These are phyloP conservation scores for Cladosporium velox DNA, from an alignment of 2,329 filamentous ascomycete genomes.

Conservation along the genomic window DNA sequence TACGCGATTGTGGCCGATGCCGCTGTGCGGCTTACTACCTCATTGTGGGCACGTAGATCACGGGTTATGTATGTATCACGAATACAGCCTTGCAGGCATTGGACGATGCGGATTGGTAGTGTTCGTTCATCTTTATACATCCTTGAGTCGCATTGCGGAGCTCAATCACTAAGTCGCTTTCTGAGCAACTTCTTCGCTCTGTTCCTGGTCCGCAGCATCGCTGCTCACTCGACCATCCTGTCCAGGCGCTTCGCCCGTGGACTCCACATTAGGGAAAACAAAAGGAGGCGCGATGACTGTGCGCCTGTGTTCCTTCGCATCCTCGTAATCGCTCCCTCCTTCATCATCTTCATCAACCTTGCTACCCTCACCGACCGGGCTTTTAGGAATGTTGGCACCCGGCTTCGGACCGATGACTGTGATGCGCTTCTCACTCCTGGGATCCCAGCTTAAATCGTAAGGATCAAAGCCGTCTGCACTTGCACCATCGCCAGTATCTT, in stretches of 20 bases:
- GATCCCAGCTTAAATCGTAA: constrained; percentile 19
- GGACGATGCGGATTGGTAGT: background rate
- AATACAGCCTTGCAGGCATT: background rate
- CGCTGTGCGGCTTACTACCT: background rate
- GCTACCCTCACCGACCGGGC: background rate
- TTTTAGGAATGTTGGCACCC: background rate
- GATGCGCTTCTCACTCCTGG: constrained; percentile 21
- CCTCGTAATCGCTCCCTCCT: background rate
- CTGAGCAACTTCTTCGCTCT: background rate
- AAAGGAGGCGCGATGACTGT: constrained; percentile 27
- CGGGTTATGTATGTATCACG: background rate
- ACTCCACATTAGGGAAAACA: background rate
- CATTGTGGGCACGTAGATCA: background rate
- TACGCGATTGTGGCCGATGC: background rate
- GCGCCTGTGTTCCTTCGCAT: constrained; percentile 22
- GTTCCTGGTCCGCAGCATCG: background rate
- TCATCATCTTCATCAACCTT: constrained; percentile 4
- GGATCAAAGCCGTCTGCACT: constrained; percentile 16
- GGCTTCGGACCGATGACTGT: constrained; percentile 26
- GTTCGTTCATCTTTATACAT: background rate
- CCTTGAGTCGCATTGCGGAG: background rate
- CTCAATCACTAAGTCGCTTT: background rate
- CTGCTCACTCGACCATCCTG: background rate
- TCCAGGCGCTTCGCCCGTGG: background rate
- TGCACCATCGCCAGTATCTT: background rate